A percentile compares a stretch with the other conserved stretches of the same genome.
phyloP scores from a whole-genome alignment of 805 yeast genomes.

The Isabelozyma rhagii region DNA sequence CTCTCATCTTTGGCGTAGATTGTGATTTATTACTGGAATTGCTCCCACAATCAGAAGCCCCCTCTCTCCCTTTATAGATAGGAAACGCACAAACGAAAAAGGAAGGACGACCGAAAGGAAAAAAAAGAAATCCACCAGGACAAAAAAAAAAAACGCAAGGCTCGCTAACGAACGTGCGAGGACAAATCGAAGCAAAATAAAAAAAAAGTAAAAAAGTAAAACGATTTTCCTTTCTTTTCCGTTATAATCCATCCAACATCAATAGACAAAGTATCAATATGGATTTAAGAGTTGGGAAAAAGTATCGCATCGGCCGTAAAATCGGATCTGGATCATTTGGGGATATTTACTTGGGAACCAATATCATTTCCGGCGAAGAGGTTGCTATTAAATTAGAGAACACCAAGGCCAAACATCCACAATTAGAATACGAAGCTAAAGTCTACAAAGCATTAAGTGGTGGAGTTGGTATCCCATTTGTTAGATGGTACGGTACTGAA shows the following conservation, averaged over 20 bases:
- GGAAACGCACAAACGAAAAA: background rate
- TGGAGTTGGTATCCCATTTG: conserved; percentile 95
- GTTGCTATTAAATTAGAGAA: conserved; percentile 95
- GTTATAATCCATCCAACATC: background rate
- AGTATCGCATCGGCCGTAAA: conserved; percentile 89
- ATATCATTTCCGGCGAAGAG: conserved; percentile 93
- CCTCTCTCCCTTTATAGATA: background rate
- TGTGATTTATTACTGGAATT: background rate
- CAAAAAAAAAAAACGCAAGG: background rate
- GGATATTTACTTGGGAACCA: conserved; percentile 90
- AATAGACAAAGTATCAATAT: background rate
- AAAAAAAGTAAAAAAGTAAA: no score
- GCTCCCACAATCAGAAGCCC: no score
- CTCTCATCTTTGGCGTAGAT: background rate
- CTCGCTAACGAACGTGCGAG: background rate
- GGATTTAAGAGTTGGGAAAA: conserved; percentile 89
- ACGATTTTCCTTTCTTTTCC: background rate
- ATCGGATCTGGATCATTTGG: conserved; percentile 98
- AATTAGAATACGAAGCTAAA: conserved; percentile 93
- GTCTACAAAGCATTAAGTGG: conserved; percentile 93
- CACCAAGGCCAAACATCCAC: conserved; percentile 91
- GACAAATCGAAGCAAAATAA: background rate
- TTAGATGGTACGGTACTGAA: conserved; percentile 89
- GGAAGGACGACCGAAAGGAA: background rate
- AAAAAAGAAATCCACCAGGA: background rate